These are phyloP conservation scores for Vaccinium myrtillus DNA, from an alignment of 148 eudicot genomes.

Conservation along the genomic window DNA sequence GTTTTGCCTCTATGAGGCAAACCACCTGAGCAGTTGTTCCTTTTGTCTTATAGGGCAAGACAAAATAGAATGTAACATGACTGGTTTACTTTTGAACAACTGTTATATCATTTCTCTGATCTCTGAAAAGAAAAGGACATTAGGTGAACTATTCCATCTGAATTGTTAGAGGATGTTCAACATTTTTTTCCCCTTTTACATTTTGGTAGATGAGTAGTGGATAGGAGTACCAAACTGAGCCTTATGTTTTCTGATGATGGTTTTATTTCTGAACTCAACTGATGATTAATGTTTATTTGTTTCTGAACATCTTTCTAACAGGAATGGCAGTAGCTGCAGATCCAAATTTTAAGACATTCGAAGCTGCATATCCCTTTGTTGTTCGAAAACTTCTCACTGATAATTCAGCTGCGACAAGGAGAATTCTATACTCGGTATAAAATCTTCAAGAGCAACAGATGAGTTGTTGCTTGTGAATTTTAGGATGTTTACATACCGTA, in stretches of 20 bases:
- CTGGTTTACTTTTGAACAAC: not conserved
- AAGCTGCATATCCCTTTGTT: constrained; percentile 94
- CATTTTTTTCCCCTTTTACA: not conserved
- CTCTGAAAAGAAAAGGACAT: not conserved
- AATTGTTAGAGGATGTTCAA: not conserved
- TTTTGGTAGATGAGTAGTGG: not conserved
- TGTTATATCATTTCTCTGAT: not conserved
- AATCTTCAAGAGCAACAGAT: not conserved
- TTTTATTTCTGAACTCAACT: too few relatives aligned
- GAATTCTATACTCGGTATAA: constrained; percentile 72
- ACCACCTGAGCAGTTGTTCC: not conserved
- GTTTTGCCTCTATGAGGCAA: not conserved
- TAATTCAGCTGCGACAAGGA: constrained; percentile 75
- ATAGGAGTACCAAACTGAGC: not conserved
- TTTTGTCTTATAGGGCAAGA: not conserved
- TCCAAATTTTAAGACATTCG: constrained; percentile 85
- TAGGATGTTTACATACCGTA: not conserved
- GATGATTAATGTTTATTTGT: not conserved
- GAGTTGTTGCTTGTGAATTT: constrained; percentile 10
- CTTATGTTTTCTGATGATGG: not conserved
- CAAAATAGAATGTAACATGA: not conserved
- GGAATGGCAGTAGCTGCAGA: constrained; percentile 92
- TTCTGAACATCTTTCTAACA: constrained; percentile 24
- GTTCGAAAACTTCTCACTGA: constrained; percentile 91
- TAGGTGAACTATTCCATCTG: not conserved